Percentiles rank a stretch among this genome's conserved stretches.
phyloP scores from a whole-genome alignment of 1,284 basidiomycete genomes.

The Ganoderma lucidum region DNA sequence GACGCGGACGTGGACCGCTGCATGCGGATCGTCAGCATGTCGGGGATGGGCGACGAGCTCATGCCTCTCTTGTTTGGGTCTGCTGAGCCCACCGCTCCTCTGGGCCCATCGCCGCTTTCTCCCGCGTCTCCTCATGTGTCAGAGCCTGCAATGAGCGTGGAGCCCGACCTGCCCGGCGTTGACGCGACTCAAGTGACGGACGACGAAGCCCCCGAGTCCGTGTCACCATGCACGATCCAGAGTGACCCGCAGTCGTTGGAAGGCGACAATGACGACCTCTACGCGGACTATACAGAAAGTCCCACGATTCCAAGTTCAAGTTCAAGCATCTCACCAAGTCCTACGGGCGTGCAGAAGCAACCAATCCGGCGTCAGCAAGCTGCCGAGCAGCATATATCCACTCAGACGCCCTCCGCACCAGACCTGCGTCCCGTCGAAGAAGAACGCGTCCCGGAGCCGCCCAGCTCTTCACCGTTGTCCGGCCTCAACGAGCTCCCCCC shows the following conservation, averaged over 20 bases:
- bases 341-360: background rate
- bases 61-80: constrained; percentile 52
- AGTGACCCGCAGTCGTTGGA: background rate
- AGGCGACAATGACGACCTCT: background rate
- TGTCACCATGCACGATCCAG: background rate
- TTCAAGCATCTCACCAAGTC: background rate
- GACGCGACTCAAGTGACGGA: background rate
- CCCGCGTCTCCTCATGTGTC: background rate
- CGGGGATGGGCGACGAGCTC: constrained; percentile 63
- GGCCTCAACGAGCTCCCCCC: background rate
- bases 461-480: background rate
- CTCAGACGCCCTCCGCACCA: background rate
- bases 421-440: background rate
- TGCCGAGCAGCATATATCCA: background rate
- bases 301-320: background rate
- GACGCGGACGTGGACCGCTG: constrained; percentile 70
- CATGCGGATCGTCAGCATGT: constrained; percentile 64
- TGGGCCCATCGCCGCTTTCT: background rate
- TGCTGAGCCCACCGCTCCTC: background rate
- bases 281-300: background rate
- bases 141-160: background rate
- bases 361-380: background rate
- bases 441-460: background rate
- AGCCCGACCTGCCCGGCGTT: background rate
- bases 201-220: background rate